Evolutionary conservation across 192 early-diverging fungal species (phyloP).

Genomic region (Entrophospora sp.): DNA sequence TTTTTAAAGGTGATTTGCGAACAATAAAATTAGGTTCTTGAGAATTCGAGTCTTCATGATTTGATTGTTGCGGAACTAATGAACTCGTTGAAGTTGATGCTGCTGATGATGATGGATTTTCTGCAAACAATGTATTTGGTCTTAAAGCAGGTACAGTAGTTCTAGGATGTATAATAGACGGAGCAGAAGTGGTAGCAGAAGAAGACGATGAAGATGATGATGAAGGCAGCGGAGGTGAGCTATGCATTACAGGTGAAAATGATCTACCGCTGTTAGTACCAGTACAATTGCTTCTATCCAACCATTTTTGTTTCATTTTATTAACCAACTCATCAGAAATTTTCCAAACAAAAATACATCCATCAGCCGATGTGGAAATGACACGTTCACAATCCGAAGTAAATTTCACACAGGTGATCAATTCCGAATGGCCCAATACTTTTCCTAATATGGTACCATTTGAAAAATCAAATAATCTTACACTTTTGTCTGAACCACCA

Average conservation of each 20-base stretch:
- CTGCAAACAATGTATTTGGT: neutral
- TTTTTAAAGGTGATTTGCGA: neutral
- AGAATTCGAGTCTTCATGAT: neutral
- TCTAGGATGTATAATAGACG: neutral
- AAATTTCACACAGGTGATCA: constrained; percentile 65
- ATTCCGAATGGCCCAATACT: constrained; percentile 59
- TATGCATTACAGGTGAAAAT: neutral
- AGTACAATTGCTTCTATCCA: constrained; percentile 6
- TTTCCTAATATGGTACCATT: constrained; percentile 51
- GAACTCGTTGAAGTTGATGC: too few relatives aligned
- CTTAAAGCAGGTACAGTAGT: neutral
- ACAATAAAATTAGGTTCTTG: neutral
- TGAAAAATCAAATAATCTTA: constrained; percentile 63
- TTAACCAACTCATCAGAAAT: constrained; percentile 39
- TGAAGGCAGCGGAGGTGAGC: neutral
- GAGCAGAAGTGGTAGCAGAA: too few relatives aligned
- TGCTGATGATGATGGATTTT: too few relatives aligned
- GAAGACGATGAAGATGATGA: neutral
- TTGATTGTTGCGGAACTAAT: neutral
- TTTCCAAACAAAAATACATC: constrained; percentile 70
- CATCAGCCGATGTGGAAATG: constrained; percentile 63
- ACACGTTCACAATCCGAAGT: constrained; percentile 39
- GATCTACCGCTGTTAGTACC: neutral
- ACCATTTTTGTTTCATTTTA: constrained; percentile 18
- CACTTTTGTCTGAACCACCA: constrained; percentile 55